These are phyloP conservation scores for Ciborinia camelliae DNA, from an alignment of 2,329 filamentous ascomycete genomes.

Conservation along the genomic window DNA sequence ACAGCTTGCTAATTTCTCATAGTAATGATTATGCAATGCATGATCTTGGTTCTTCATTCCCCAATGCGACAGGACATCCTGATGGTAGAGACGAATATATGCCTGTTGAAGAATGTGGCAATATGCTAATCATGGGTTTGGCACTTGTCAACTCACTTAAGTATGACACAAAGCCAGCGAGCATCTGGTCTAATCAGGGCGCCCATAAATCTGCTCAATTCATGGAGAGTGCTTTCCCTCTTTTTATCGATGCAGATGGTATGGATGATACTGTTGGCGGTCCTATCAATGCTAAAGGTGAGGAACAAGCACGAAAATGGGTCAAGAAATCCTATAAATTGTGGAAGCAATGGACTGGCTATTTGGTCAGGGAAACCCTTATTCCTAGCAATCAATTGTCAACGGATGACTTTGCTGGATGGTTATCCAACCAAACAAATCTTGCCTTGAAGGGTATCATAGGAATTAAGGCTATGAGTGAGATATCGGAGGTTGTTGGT, in stretches of 20 bases:
- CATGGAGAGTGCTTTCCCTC: conserved; percentile 32
- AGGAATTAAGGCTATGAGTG: conserved; percentile 73
- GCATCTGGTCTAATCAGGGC: conserved; percentile 52
- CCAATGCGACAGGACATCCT: conserved; percentile 70
- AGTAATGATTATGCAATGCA: conserved; percentile 76
- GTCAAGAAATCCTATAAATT: conserved; percentile 57
- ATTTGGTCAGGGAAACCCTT: conserved; percentile 61
- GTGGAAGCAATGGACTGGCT: conserved; percentile 68
- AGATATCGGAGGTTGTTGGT: conserved; percentile 57
- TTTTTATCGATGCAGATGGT: conserved; percentile 47
- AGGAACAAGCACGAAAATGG: conserved; percentile 59
- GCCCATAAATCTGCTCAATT: conserved; percentile 28
- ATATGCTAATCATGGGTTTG: conserved; percentile 70
- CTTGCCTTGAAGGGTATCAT: conserved; percentile 75
- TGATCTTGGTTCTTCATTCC: conserved; percentile 69
- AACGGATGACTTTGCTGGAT: conserved; percentile 69
- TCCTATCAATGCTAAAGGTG: conserved; percentile 45
- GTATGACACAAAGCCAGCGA: conserved; percentile 57
- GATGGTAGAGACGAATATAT: conserved; percentile 63
- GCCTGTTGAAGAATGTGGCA: conserved; percentile 64
- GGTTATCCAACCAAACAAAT: conserved; percentile 66
- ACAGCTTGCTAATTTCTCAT: not conserved
- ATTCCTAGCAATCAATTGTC: conserved; percentile 65
- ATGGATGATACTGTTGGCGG: conserved; percentile 63
- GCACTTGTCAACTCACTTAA: conserved; percentile 71